phyloP scores from a whole-genome alignment of 2,329 filamentous ascomycete genomes.

The Pseudogymnoascus sp. region DNA sequence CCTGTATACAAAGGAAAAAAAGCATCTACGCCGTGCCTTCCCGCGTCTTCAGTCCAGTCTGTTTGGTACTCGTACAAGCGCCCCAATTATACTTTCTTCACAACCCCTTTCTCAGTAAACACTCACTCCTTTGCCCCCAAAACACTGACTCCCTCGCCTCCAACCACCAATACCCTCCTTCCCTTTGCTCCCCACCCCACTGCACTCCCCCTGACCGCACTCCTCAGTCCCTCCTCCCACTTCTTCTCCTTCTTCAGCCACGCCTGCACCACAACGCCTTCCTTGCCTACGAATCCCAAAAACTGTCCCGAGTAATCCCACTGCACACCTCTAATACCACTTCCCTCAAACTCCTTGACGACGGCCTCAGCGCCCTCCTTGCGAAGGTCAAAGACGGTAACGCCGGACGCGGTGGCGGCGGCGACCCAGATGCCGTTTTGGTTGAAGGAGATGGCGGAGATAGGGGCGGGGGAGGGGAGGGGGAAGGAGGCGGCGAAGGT shows the following conservation, averaged over 20 bases:
- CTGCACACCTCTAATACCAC: constrained; percentile 64
- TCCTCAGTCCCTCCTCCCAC: constrained; percentile 81
- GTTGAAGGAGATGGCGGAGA: constrained; percentile 75
- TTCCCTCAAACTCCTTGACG: constrained; percentile 79
- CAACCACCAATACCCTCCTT: constrained; percentile 37
- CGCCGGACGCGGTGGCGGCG: constrained; percentile 65
- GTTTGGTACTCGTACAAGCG: constrained; percentile 4
- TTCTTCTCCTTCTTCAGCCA: constrained; percentile 80
- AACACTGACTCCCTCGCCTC: constrained; percentile 46
- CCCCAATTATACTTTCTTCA: constrained; percentile 9
- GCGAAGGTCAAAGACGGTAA: constrained; percentile 86
- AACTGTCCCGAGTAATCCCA: constrained; percentile 98
- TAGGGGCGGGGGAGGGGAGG: constrained; percentile 58
- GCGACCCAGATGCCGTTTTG: constrained; percentile 98
- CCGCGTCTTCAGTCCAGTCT: constrained; percentile 1
- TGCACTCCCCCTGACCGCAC: constrained; percentile 62
- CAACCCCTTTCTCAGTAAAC: background rate
- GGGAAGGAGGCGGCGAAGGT: constrained; percentile 68
- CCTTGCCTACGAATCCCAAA: constrained; percentile 70
- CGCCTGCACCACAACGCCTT: constrained; percentile 78
- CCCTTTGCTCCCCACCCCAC: constrained; percentile 72
- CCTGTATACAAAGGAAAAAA: background rate
- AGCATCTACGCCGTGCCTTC: constrained; percentile 3
- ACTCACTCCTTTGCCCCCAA: constrained; percentile 43
- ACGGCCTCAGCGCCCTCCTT: constrained; percentile 77